Base-by-base conservation (phyloP, 768 basidiomycete genomes). In the Polyporus arcularius region DNA sequence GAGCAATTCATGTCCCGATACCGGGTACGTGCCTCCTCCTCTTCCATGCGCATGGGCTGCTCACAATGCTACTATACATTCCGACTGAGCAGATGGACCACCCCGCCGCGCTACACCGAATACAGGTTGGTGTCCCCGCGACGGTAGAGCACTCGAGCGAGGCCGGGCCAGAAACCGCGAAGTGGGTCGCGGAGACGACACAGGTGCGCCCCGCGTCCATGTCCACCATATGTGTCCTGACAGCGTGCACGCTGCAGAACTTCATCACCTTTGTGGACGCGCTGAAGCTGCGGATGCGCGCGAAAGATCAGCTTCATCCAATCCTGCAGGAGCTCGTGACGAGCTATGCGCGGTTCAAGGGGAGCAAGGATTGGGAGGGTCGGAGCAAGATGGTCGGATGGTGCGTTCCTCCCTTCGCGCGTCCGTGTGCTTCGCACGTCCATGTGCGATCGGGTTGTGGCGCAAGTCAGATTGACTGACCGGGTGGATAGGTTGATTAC, bases 201-300 rank as follows among this genome's bases (percentile, higher is more conserved):
- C 93, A 96, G 83, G 96, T 92, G 46, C 57, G 78, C 61, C 16
- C 16, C 21, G 16, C 30, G 15, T 4, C 46, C 56, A 32, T 26
- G n/a, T 10, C 9, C n/a, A 8, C 41, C n/a, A 16, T 41, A 2
- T 28, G 18, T 41, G 3, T 31, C 15, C 47, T 42, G 28, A 26
- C 42, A 41, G 21, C 14, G 38, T 4, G 18, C 26, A 28, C 12
- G 21, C 42, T 47, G 58, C 67, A 98, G 94, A 90, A 88, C 72
- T 99, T 98, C 64, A 98, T 99, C 65, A 98, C 96, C 0, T 96
- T 98, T 65, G 97, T 98, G 93, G 97, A 99, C 67, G 96, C 95
- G 1, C 80, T 98, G 30, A 96, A 95, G 70, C 80, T 98, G 52
- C 87, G 90, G 10, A 77, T 98, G 67, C 85, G 94, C n/a, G 96